These are phyloP conservation scores for Psilocybe tampanensis DNA, from an alignment of 768 basidiomycete genomes.

Conservation along the genomic window DNA sequence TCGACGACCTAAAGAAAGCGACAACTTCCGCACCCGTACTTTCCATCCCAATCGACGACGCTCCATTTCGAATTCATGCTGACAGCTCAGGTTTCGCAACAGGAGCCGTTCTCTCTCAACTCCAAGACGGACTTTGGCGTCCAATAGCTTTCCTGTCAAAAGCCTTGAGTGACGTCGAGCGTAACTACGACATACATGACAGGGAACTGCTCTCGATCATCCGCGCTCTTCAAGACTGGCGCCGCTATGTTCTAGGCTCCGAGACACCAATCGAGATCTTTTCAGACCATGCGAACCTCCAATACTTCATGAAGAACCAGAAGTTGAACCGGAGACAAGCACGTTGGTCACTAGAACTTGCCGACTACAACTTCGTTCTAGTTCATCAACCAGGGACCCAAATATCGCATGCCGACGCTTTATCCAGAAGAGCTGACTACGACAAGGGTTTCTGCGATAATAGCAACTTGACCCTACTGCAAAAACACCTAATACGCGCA, in stretches of 20 bases:
- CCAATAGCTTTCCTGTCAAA: conserved; percentile 43
- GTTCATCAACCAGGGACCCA: conserved; percentile 29
- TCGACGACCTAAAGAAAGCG: neutral
- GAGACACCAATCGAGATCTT: conserved; percentile 16
- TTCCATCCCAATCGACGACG: neutral
- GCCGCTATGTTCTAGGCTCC: conserved; percentile 24
- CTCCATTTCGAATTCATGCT: conserved; percentile 16
- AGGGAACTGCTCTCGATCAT: conserved; percentile 53
- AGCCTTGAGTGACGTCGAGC: conserved; percentile 31
- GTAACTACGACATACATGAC: conserved; percentile 49
- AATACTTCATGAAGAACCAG: conserved; percentile 7
- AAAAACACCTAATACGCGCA: neutral
- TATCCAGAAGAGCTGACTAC: neutral
- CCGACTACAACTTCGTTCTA: conserved; percentile 34
- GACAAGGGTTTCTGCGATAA: neutral
- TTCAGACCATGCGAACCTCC: conserved; percentile 3
- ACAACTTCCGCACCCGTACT: conserved; percentile 2
- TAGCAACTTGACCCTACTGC: neutral
- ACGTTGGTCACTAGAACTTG: conserved; percentile 38
- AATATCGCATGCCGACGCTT: neutral
- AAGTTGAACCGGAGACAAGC: conserved; percentile 42
- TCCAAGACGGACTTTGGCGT: conserved; percentile 25
- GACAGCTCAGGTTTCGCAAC: conserved; percentile 42
- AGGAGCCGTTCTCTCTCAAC: conserved; percentile 40
- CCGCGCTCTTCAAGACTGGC: conserved; percentile 29